Base-by-base conservation (phyloP, 495 filamentous ascomycete species). In the Collariella sp. region DNA sequence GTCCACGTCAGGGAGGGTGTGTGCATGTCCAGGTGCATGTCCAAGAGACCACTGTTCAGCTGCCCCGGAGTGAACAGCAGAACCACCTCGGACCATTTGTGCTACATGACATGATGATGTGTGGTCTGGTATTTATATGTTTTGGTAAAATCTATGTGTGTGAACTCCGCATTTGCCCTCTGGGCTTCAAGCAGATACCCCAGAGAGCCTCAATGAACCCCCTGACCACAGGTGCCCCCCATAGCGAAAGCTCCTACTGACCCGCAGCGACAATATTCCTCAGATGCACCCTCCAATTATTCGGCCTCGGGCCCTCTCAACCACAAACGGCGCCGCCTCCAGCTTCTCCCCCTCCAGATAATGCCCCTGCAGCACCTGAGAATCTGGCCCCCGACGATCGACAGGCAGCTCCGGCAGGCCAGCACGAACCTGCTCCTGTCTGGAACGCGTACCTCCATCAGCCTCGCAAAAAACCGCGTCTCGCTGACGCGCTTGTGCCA, bases 401-500 rank as follows among this genome's bases (percentile, higher is more conserved):
- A n/a, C n/a, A n/a, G 58, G 60, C 19, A 67, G 41, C 23, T 50
- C 31, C 1, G 64, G 64, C 42, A 67, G 46, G 20, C 29, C 51
- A 67, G 46, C 22, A 61, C 39, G 31, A 65, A 67, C 11, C 54
- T 19, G 7, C 22, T 3, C 24, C 31, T 47, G 23, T 40, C 38
- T 33, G 36, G n/a, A 9, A 55, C 51, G n/a, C 46, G 47, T 7
- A 67, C 57, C 7, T 56, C 24, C 12, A 40, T 16, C 24, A 67
- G 52, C 5, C 23, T 23, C 0, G 6, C 54, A 13, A 67, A 59
- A 48, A 67, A 46, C 10, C 55, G 46, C 41, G 55, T 61, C 57
- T 67, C 64, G 53, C 43, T 54, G 5, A 64, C 59, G 18, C 61
- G 59, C 49, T 52, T 48, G 43, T 61, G 48, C 65, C 65, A 67